phyloP scores from a whole-genome alignment of 2,329 filamentous ascomycete genomes.

The Leptographium radiaticola region DNA sequence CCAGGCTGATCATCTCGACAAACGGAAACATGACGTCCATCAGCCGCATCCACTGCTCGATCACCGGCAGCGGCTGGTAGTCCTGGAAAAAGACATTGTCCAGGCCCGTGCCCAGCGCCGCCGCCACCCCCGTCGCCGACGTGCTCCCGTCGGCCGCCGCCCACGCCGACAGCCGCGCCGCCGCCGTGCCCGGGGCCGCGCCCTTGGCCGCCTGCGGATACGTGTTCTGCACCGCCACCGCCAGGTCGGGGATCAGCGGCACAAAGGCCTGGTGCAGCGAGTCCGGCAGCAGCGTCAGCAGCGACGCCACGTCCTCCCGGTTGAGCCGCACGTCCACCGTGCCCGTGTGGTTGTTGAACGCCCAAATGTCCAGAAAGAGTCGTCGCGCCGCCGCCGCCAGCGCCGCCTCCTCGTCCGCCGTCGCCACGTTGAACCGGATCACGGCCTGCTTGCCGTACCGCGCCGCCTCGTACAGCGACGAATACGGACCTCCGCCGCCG shows the following conservation, averaged over 20 bases:
- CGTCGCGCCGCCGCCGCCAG: conserved; percentile 60
- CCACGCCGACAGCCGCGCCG: neutral
- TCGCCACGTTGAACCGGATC: conserved; percentile 70
- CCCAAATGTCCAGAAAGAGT: conserved; percentile 84
- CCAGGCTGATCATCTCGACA: conserved; percentile 58
- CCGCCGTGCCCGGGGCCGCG: neutral
- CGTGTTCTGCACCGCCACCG: conserved; percentile 62
- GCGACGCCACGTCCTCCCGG: conserved; percentile 61
- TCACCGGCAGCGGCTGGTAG: conserved; percentile 75
- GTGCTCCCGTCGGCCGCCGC: conserved; percentile 12
- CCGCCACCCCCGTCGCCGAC: conserved; percentile 17
- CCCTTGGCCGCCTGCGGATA: conserved; percentile 36
- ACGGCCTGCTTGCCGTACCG: conserved; percentile 73
- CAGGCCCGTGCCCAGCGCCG: conserved; percentile 19
- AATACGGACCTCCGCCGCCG: conserved; percentile 3
- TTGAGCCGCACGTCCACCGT: conserved; percentile 67
- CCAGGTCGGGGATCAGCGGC: conserved; percentile 68
- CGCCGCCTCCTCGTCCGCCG: conserved; percentile 52
- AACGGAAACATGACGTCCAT: conserved; percentile 79
- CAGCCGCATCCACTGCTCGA: conserved; percentile 64
- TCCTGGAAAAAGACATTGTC: conserved; percentile 81
- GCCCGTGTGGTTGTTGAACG: conserved; percentile 58
- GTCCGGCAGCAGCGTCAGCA: conserved; percentile 64
- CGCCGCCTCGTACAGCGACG: conserved; percentile 14
- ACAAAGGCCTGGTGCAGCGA: conserved; percentile 61